Percentiles rank a stretch among this genome's conserved stretches.
Evolutionary conservation across 2,329 filamentous ascomycete genomes (phyloP).

Genomic region (Lachnellula subtilissima): DNA sequence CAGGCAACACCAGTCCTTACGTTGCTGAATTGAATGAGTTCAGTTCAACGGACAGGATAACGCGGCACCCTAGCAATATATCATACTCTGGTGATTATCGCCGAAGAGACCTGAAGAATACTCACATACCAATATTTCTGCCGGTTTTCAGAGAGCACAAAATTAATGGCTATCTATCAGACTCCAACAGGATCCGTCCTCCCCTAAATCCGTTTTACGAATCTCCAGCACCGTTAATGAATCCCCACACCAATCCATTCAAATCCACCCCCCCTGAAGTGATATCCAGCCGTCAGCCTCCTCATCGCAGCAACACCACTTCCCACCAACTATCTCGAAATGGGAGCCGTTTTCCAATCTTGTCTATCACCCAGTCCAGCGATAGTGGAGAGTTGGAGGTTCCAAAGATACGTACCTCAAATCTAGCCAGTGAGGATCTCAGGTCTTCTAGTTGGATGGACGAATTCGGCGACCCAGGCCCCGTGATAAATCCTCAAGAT

Average conservation of each 20-base stretch:
- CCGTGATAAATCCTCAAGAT: constrained; percentile 3
- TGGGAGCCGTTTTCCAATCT: background rate
- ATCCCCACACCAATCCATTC: constrained; percentile 27
- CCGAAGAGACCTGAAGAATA: constrained; percentile 26
- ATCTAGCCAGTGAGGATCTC: background rate
- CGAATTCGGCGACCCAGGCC: constrained; percentile 14
- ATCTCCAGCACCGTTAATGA: constrained; percentile 18
- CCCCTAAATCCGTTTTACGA: constrained; percentile 9
- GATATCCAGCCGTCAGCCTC: background rate
- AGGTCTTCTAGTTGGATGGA: constrained; percentile 16
- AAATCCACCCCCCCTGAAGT: constrained; percentile 23
- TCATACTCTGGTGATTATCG: constrained; percentile 24
- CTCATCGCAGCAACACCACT: background rate
- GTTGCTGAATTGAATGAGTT: constrained; percentile 18
- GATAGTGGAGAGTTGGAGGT: background rate
- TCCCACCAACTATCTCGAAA: background rate
- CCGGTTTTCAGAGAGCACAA: constrained; percentile 25
- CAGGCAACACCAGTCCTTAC: constrained; percentile 10
- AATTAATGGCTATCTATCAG: constrained; percentile 28
- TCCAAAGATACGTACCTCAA: background rate
- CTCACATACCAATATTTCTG: constrained; percentile 23
- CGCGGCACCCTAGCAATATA: constrained; percentile 26
- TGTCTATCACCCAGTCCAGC: background rate
- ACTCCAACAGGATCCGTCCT: constrained; percentile 23
- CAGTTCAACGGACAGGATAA: constrained; percentile 24